A percentile compares a stretch with the other conserved stretches of the same genome.
phyloP scores from a whole-genome alignment of 2,329 filamentous ascomycete genomes.

The Alternaria ethzedia region DNA sequence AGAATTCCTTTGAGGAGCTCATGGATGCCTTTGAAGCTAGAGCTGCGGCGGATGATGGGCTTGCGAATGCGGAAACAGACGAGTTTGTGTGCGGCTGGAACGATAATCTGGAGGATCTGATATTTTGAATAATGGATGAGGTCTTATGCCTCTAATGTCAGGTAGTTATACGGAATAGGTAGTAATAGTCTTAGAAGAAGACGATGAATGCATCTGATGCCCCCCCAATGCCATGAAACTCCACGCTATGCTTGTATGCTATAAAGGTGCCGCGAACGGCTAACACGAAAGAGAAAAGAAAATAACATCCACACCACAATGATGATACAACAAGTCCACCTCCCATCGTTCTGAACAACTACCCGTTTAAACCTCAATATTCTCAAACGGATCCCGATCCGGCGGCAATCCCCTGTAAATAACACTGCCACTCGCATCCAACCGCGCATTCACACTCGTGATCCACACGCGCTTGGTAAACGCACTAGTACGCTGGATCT shows the following conservation, averaged over 20 bases:
- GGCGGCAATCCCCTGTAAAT: conserved; percentile 86
- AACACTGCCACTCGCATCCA: conserved; percentile 83
- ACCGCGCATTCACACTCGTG: conserved; percentile 87
- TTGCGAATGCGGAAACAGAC: neutral
- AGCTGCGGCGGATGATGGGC: neutral
- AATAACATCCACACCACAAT: neutral
- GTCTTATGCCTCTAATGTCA: neutral
- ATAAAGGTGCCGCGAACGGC: neutral
- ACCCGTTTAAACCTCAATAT: conserved; percentile 41
- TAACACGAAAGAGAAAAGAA: neutral
- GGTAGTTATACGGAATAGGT: neutral
- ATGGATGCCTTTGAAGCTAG: neutral
- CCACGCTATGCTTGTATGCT: conserved; percentile 1
- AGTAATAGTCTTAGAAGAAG: neutral
- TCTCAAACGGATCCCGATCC: conserved; percentile 64
- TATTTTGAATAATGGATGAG: neutral
- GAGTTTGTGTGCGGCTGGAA: neutral
- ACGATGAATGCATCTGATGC: neutral
- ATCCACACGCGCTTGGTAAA: conserved; percentile 85
- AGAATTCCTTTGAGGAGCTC: neutral
- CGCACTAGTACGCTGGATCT: conserved; percentile 77
- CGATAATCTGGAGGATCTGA: neutral
- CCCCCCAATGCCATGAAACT: neutral
- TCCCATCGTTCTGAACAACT: neutral
- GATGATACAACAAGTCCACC: neutral